Percentiles rank a stretch among this genome's conserved stretches.
Evolutionary conservation across 805 yeast genomes (phyloP).

Genomic region (Suhomyces sp.): DNA sequence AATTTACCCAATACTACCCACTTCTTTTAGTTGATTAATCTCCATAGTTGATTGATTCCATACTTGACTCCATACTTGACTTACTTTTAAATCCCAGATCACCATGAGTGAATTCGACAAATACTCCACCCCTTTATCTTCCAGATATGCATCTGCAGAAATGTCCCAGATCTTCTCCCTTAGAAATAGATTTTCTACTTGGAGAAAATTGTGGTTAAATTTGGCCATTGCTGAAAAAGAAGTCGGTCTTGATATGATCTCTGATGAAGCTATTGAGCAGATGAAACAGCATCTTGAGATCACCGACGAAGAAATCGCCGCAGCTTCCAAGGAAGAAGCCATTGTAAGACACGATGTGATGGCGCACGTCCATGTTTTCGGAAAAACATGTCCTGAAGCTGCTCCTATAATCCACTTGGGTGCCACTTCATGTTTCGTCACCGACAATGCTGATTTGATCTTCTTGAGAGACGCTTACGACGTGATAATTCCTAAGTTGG

Average conservation of each 20-base stretch:
- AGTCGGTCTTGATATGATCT: slow-evolving; percentile 78
- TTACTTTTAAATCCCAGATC: too few species aligned
- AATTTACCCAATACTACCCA: too few species aligned
- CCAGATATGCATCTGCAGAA: slow-evolving; percentile 97
- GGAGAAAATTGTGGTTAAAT: slow-evolving; percentile 97
- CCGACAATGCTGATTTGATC: slow-evolving; percentile 97
- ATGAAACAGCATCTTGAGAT: slow-evolving; percentile 74
- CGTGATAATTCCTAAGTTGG: slow-evolving; percentile 87
- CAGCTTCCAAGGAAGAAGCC: slow-evolving; percentile 90
- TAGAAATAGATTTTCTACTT: slow-evolving; percentile 92
- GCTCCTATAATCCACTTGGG: slow-evolving; percentile 98
- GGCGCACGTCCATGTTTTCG: slow-evolving; percentile 98
- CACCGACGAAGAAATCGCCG: slow-evolving; percentile 89
- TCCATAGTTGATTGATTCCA: too few species aligned
- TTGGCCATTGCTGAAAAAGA: slow-evolving; percentile 94
- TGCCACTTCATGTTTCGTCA: slow-evolving; percentile 96
- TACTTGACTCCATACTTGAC: too few species aligned
- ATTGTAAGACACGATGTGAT: slow-evolving; percentile 98
- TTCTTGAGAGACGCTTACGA: slow-evolving; percentile 96
- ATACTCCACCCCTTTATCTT: slow-evolving; percentile 89
- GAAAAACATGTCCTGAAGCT: slow-evolving; percentile 89
- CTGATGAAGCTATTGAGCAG: slow-evolving; percentile 89
- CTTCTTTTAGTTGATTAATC: too few species aligned
- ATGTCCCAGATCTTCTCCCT: slow-evolving; percentile 91
- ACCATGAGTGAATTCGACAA: slow-evolving; percentile 61